A percentile compares a stretch with the other conserved stretches of the same genome.
phyloP scores from a whole-genome alignment of 106 monocot genomes.

The Xerophyta viscosa region DNA sequence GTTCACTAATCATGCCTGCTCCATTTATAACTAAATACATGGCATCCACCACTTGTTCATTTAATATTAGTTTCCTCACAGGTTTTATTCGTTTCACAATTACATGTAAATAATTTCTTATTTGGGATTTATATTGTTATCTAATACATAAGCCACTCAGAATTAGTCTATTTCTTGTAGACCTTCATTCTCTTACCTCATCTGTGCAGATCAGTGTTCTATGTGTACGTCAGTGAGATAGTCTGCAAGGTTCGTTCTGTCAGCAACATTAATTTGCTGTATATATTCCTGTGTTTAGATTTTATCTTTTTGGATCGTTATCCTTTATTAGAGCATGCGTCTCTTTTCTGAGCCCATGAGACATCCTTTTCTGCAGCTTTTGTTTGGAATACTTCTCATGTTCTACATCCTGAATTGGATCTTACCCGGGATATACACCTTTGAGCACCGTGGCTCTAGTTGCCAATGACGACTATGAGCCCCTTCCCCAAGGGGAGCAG shows the following conservation, averaged over 20 bases:
- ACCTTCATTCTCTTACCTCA: not conserved
- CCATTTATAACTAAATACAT: no score
- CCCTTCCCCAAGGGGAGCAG: slow-evolving; percentile 64
- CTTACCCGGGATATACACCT: slow-evolving; percentile 65
- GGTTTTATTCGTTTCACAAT: no score
- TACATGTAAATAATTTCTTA: no score
- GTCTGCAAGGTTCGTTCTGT: slow-evolving; percentile 54
- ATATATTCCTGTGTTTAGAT: not conserved
- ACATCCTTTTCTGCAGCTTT: slow-evolving; percentile 39
- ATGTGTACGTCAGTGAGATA: slow-evolving; percentile 52
- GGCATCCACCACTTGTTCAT: no score
- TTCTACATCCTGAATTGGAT: slow-evolving; percentile 75
- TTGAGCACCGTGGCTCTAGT: slow-evolving; percentile 32
- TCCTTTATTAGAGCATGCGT: not conserved
- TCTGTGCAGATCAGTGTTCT: slow-evolving; percentile 63
- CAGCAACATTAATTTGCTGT: not conserved
- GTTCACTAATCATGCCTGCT: no score
- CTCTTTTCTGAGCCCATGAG: not conserved
- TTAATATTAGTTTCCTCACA: no score
- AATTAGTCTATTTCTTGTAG: not conserved
- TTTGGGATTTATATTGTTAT: no score
- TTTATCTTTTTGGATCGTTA: no score
- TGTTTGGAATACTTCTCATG: slow-evolving; percentile 73
- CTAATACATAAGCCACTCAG: no score
- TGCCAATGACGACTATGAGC: slow-evolving; percentile 62